Percentiles rank a stretch among this genome's conserved stretches.
These are phyloP conservation scores for Lojkania enalia DNA, from an alignment of 2,329 filamentous ascomycete species.

Conservation along the genomic window DNA sequence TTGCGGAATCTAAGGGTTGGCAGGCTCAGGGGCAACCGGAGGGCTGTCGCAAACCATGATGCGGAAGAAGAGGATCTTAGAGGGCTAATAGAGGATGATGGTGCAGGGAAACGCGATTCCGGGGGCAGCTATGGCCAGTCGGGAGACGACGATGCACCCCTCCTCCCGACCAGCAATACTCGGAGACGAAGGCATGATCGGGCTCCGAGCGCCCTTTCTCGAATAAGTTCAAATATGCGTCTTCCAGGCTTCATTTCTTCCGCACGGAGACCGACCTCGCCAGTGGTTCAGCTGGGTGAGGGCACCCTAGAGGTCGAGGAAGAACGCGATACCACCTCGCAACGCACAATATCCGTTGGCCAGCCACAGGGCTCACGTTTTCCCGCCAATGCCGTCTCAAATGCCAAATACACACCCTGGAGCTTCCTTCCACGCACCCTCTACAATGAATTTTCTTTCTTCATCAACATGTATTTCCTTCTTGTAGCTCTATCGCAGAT, in stretches of 20 bases:
- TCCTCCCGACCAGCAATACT: slow-evolving; percentile 57
- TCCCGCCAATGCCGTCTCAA: slow-evolving; percentile 88
- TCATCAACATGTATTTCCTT: slow-evolving; percentile 99
- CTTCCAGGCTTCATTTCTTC: slow-evolving; percentile 67
- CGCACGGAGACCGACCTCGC: slow-evolving; percentile 22
- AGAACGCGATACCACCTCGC: slow-evolving; percentile 64
- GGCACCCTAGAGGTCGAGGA: slow-evolving; percentile 50
- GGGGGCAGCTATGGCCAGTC: slow-evolving; percentile 61
- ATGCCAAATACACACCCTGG: slow-evolving; percentile 95
- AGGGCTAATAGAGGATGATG: slow-evolving; percentile 67
- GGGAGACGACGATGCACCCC: slow-evolving; percentile 73
- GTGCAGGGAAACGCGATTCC: slow-evolving; percentile 58
- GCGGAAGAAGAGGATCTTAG: slow-evolving; percentile 67
- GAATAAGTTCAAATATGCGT: slow-evolving; percentile 58
- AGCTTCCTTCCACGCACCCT: slow-evolving; percentile 92
- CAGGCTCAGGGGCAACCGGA: slow-evolving; percentile 48
- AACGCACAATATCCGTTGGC: slow-evolving; percentile 76
- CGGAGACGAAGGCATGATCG: slow-evolving; percentile 27
- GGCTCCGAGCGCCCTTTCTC: slow-evolving; percentile 45
- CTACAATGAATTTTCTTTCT: slow-evolving; percentile 99
- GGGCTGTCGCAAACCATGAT: slow-evolving; percentile 39
- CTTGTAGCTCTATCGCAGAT: slow-evolving; percentile 93
- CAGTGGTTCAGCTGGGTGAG: slow-evolving; percentile 29
- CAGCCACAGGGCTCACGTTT: slow-evolving; percentile 73
- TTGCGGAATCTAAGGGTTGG: slow-evolving; percentile 63